phyloP scores from a whole-genome alignment of 208 protist genomes.

The Vickermania ingenoplastis region DNA sequence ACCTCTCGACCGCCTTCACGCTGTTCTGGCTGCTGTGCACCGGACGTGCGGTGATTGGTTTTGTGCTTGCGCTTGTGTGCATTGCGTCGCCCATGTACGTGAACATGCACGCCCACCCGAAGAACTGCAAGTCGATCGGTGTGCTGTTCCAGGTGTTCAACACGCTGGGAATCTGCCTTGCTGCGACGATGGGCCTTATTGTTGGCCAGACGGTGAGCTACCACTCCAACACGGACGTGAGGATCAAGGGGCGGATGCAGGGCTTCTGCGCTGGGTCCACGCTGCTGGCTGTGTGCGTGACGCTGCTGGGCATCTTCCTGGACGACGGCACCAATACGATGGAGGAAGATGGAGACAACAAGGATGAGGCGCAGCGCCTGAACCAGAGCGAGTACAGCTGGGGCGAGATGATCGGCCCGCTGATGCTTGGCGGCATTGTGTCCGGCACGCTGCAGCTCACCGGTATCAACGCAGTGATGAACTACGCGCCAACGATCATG shows the following conservation, averaged over 20 bases:
- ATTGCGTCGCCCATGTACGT: constrained; percentile 39
- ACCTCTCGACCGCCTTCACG: constrained; percentile 20
- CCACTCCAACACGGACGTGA: constrained; percentile 8
- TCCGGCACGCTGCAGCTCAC: constrained; percentile 44
- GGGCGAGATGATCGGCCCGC: constrained; percentile 14
- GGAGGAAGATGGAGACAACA: constrained; percentile 9
- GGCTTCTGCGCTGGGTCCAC: constrained; percentile 23
- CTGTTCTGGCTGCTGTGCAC: constrained; percentile 38
- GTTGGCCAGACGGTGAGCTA: constrained; percentile 23
- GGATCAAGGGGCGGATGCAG: constrained; percentile 31
- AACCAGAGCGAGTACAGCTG: constrained; percentile 18
- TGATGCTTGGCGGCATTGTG: constrained; percentile 24
- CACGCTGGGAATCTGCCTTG: constrained; percentile 36
- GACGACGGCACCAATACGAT: constrained; percentile 8
- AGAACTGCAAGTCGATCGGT: constrained; percentile 21
- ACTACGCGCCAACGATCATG: constrained; percentile 58
- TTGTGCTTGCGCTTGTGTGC: constrained; percentile 26
- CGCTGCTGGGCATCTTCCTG: constrained; percentile 23
- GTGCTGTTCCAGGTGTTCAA: constrained; percentile 37
- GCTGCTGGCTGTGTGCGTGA: constrained; percentile 15
- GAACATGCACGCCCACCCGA: constrained; percentile 19
- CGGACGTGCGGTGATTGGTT: constrained; percentile 39
- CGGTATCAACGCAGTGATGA: constrained; percentile 66
- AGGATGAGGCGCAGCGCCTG: neutral
- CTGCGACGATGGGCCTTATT: constrained; percentile 26